Evolutionary conservation across 257 asterid species (phyloP), one percentile per base, ranked within the genome.

Genomic region (Fraxinus pennsylvanica): DNA sequence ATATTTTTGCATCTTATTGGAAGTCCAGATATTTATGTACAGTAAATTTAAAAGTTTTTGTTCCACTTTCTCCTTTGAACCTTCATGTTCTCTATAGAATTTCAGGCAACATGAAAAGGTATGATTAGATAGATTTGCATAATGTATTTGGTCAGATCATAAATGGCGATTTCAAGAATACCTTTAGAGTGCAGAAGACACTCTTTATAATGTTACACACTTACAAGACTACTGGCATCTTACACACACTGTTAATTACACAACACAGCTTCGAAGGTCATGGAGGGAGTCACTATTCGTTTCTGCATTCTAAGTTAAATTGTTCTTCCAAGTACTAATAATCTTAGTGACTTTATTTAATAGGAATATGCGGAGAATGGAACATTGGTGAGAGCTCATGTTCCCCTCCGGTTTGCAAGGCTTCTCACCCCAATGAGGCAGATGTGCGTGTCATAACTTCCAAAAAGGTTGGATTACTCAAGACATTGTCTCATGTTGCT

Each of bases 371-470:
- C 87, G 0, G 98, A 92, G 79, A 84, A 81, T 73, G 99, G 98
- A 84, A 88, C 98, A 59, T 43, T 90, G 78, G 87, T 95, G 39
- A 83, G 91, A 84, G 99, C 97, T 68, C 82, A 93, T 74, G 99
- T 95, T 61, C 99, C 99, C 39, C 97, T 95, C 66, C 96, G 97
- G 57, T 93, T 90, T 59, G 97, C 99, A 35, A 88, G 98, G 86
- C 90, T 93, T 80, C 96, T 93, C 73, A 95, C 94, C 22, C 98
- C 98, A 5, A 87, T 95, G 98, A 90, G 99, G 89, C 97, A 90
- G 81, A 89, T 83, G 66, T 84, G 84, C 4, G 87, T 77, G n/a
- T 82, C 94, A 12, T 87, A 88, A 86, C 54, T 73, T 32, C 33
- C 6, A 1, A 75, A n/a, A 59, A 6, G 67, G 30, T 22, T 22